Base-by-base conservation (phyloP, 139 green algal species). In the Trebouxia sp. region DNA sequence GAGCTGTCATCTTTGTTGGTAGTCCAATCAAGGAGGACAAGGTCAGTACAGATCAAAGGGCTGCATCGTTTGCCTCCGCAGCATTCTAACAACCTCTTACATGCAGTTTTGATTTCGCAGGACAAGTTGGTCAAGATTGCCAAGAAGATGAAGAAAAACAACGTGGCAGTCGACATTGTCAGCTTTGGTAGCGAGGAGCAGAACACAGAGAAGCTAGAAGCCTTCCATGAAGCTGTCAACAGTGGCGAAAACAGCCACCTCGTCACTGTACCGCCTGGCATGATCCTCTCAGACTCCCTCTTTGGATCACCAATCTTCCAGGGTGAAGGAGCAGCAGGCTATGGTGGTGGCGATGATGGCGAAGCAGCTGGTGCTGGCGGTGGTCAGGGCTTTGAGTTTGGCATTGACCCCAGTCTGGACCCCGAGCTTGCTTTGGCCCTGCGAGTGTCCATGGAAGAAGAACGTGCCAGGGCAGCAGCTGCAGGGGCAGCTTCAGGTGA, bases 131-230 rank as follows among this genome's bases (percentile, higher is more conserved):
- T 98, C 11, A 96, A 96, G 87, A 97, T 99, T 38, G 97, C 89
- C 41, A 99, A 99, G 91, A 99, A 99, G 89, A 87, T 99, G 42
- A 99, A 99, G 89, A 99, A 99, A 88, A 99, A 99, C 91, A 99
- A 98, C 79, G 95, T 99, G 30, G 95, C 97, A 1, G 92, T 99
- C 32, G 97, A 99, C 83, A 85, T 99, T 11, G 91, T 99, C 22
- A 77, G 55, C n/a, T 80, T 84, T 76, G 85, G 78, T 26, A 72
- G 76, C 28, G 84, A 84, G 79, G 87, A 91, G 50, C 84, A 91
- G 15, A 98, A 98, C 75, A 81, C 83, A 56, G 93, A 97, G 65
- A 99, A 99, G 89, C 89, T 99, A 24, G 90, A 96, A 35, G 93
- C 93, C 6, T 98, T 99, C 83, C 87, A 94, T 4, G 86, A 83